These are phyloP conservation scores for Phytopythium boreale DNA, from an alignment of 352 stramenopile genomes.

Conservation along the genomic window DNA sequence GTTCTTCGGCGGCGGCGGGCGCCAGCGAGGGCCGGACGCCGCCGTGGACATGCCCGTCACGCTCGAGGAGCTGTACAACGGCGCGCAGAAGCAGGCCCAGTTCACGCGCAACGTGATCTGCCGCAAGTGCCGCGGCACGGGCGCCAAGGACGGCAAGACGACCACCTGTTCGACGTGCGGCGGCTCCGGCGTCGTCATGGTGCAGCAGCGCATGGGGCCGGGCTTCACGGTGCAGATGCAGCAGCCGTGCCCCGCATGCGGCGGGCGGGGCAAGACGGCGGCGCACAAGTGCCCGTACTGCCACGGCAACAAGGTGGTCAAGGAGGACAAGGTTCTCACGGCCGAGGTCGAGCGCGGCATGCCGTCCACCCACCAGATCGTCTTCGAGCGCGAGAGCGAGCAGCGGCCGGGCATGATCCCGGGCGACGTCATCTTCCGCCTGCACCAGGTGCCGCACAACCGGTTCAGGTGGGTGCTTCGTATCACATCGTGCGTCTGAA, in stretches of 20 bases:
- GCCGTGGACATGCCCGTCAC: conserved; percentile 75
- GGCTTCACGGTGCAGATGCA: conserved; percentile 91
- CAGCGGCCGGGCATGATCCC: conserved; percentile 83
- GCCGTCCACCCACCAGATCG: conserved; percentile 81
- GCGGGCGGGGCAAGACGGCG: conserved; percentile 92
- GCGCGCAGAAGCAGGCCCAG: conserved; percentile 64
- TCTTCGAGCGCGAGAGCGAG: conserved; percentile 85
- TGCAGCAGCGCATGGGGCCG: conserved; percentile 79
- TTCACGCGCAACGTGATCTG: conserved; percentile 80
- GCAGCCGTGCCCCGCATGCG: conserved; percentile 78
- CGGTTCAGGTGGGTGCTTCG: conserved; percentile 70
- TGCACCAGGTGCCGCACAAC: conserved; percentile 88
- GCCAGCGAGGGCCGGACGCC: conserved; percentile 70
- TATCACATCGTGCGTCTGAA: neutral
- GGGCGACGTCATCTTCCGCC: conserved; percentile 95
- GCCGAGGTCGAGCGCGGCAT: conserved; percentile 80
- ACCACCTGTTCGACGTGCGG: conserved; percentile 72
- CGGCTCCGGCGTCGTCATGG: conserved; percentile 67
- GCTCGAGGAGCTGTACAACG: conserved; percentile 86
- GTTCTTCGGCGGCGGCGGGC: conserved; percentile 77
- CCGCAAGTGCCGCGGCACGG: conserved; percentile 78
- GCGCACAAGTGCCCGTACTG: conserved; percentile 92
- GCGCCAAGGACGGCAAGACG: conserved; percentile 82
- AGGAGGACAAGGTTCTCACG: conserved; percentile 78
- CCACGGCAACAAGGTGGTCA: conserved; percentile 78